phyloP scores from a whole-genome alignment of 192 early-diverging fungal species.

The Backusella sp. region DNA sequence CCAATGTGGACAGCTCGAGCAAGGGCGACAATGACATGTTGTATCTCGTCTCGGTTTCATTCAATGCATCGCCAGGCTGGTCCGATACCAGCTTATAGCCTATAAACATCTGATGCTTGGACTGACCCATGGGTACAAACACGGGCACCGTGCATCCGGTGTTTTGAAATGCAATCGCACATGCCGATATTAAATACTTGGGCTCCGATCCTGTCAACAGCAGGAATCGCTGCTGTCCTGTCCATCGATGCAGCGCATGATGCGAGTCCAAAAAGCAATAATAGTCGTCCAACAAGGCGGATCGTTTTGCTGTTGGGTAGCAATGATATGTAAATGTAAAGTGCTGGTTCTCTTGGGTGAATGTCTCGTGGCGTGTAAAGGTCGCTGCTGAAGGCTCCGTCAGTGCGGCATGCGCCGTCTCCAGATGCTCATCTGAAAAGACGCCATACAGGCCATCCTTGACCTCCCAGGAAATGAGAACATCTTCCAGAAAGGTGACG shows the following conservation, averaged over 20 bases:
- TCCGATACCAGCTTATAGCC: conserved; percentile 20
- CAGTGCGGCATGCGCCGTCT: not conserved
- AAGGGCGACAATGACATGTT: conserved; percentile 39
- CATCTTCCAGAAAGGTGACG: conserved; percentile 60
- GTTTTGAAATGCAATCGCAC: conserved; percentile 68
- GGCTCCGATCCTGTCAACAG: conserved; percentile 49
- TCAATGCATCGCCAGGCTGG: not conserved
- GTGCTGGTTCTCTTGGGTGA: conserved; percentile 31
- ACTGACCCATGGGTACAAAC: conserved; percentile 24
- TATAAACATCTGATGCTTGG: conserved; percentile 7
- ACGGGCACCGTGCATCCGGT: conserved; percentile 50
- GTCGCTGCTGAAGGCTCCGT: not conserved
- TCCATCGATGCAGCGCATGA: conserved; percentile 71
- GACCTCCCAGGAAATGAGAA: conserved; percentile 58
- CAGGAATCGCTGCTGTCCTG: conserved; percentile 54
- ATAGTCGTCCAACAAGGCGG: not conserved
- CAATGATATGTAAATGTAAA: conserved; percentile 44
- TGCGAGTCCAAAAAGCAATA: not conserved
- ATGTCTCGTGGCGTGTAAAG: conserved; percentile 28
- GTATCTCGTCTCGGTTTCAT: conserved; percentile 37
- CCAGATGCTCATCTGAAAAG: conserved; percentile 4
- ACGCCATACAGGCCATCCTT: conserved; percentile 48
- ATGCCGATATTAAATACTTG: conserved; percentile 61
- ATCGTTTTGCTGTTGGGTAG: conserved; percentile 21
- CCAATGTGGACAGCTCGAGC: conserved; percentile 30